phyloP scores from a whole-genome alignment of 2,329 filamentous ascomycete species.

The Uncinocarpus reesii region DNA sequence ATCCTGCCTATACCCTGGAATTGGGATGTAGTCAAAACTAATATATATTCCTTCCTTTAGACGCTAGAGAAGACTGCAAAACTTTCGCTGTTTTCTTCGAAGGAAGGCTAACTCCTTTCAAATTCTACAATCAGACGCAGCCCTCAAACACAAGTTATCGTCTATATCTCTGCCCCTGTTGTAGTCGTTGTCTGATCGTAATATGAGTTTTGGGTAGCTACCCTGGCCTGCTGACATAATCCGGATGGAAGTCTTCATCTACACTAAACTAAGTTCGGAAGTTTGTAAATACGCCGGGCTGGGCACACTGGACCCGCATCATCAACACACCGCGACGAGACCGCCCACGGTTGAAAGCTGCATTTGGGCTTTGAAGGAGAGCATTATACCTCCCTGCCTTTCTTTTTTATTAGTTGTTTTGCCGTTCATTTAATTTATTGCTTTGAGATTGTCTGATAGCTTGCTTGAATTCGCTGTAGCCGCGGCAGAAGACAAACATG shows the following conservation, averaged over 20 bases:
- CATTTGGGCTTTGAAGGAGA: no score
- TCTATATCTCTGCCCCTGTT: no score
- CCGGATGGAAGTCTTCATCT: background rate
- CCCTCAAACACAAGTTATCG: no score
- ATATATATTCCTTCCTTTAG: no score
- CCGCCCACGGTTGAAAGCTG: background rate
- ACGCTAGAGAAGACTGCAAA: background rate
- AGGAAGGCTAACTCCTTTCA: no score
- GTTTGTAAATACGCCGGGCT: conserved; percentile 9
- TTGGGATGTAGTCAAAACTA: background rate
- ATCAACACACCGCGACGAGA: conserved; percentile 9
- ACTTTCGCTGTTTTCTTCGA: no score
- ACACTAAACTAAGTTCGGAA: conserved; percentile 6
- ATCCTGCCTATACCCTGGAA: background rate
- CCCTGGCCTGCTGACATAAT: background rate
- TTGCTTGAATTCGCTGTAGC: background rate
- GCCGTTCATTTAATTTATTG: background rate
- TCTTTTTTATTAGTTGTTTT: background rate
- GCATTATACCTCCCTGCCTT: no score
- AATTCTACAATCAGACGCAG: no score
- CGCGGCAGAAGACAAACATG: conserved; percentile 27
- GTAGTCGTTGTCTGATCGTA: no score
- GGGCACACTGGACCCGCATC: conserved; percentile 5
- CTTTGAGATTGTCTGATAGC: background rate
- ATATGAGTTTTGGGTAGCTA: background rate